Evolutionary conservation across 352 stramenopile species (phyloP), one percentile per base, ranked within the genome.

Genomic region (Blastocystis sp.): DNA sequence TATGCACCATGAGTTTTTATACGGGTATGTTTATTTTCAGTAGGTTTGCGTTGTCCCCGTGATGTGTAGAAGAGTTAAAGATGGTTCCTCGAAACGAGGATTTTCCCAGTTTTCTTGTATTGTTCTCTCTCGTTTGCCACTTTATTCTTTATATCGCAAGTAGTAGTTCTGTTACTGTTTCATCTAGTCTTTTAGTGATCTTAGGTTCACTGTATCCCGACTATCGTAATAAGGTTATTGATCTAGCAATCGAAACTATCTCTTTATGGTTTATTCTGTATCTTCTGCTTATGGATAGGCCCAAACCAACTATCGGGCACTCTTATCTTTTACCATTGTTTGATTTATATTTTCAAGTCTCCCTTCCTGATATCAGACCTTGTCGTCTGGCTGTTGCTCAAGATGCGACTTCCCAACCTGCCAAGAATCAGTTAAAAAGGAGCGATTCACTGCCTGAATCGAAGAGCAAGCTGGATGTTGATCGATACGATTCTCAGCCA

Each of bases 101-200:
- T 73, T 73, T 43, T 73, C 63, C 1, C 63, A 73, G 39, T 47
- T 73, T 30, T 73, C 63, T 24, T 47, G 16, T 18, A 41, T 73
- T 43, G 30, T 73, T 30, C 20, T 73, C 6, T 73, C 63, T 45
- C 63, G 63, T 39, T 47, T 73, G 8, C 63, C 63, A 30, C 47
- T 73, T 30, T 73, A 73, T 37, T 73, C 63, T 20, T 73, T 73
- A n/a, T 73, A 50, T 45, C 63, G 63, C 63, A 73, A 73, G 63
- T 73, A 18, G 7, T 73, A 3, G 9, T 45, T 73, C 24, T 7
- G 20, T 37, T 7, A 50, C 8, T 30, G 0, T 16, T 73, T 43
- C 16, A 73, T 37, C 0, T 73, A 73, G 63, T 20, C 8, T 73
- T 13, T 45, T 37, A 7, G 24, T 73, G 11, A 20, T 73, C 4